A percentile compares a stretch with the other conserved stretches of the same genome.
Evolutionary conservation across 805 yeast species (phyloP).

Genomic region (Aciculoconidium aculeatum): DNA sequence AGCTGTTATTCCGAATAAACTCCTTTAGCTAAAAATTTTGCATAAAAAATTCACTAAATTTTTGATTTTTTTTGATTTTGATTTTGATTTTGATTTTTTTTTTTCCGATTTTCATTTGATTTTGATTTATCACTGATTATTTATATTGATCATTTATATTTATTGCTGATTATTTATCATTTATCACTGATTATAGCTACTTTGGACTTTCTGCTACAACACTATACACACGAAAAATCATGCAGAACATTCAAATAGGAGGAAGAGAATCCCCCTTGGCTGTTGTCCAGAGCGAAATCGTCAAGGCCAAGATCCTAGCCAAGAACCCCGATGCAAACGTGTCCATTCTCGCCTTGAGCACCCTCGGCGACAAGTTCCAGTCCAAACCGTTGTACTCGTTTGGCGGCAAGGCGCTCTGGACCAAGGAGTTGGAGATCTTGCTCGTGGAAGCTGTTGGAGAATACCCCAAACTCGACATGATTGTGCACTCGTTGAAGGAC

Average conservation of each 20-base stretch:
- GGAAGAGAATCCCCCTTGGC: constrained; percentile 89
- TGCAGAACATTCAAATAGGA: constrained; percentile 71
- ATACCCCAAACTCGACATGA: constrained; percentile 70
- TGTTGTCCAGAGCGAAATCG: constrained; percentile 75
- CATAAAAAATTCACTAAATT: too few species aligned
- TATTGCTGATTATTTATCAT: too few species aligned
- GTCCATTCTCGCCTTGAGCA: constrained; percentile 71
- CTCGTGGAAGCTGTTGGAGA: constrained; percentile 57
- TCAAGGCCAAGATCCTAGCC: constrained; percentile 52
- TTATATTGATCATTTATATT: too few species aligned
- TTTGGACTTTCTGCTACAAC: too few species aligned
- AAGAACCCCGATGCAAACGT: constrained; percentile 63
- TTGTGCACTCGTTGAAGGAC: constrained; percentile 92
- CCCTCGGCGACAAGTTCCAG: constrained; percentile 87
- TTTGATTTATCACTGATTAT: too few species aligned
- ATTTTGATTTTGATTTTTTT: too few species aligned
- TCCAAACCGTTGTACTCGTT: constrained; percentile 84
- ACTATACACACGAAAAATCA: too few species aligned
- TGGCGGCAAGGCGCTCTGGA: constrained; percentile 96
- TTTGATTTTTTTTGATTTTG: too few species aligned
- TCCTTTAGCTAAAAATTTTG: too few species aligned
- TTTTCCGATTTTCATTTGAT: too few species aligned
- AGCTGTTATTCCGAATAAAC: too few species aligned
- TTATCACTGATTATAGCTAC: too few species aligned
- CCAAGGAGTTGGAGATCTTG: constrained; percentile 84